Evolutionary conservation across 2,329 filamentous ascomycete genomes (phyloP), one percentile per base, ranked within the genome.

Genomic region (Hypoxylon sp.): DNA sequence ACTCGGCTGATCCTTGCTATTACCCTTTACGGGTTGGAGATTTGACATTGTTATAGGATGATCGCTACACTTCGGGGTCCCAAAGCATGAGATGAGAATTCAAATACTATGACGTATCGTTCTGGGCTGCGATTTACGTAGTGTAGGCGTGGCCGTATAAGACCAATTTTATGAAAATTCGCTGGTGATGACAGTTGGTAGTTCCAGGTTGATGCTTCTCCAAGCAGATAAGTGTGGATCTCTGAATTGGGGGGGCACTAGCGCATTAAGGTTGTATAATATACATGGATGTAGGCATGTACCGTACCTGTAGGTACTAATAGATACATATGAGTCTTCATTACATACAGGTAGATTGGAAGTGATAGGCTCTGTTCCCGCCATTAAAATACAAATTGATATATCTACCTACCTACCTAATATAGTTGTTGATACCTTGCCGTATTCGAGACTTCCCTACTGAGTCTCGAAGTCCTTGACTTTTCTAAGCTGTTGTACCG

Each of bases 1-100:
- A 26, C 92, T 91, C 10, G 86, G 79, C 72, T 86, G 81, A 61
- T 83, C 85, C 78, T 85, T 84, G 73, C 81, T 80, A 65, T 82
- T 75, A 68, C 79, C 79, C 70, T 85, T 81, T 70, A 81, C 77
- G 63, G 84, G 79, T 73, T 85, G 85, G 46, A 85, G 78, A 77
- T 85, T 87, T 65, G 85, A 81, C 85, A 88, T 88, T 70, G 48
- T 35, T 67, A 42, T 26, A 10, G 33, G 19, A 19, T 9, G 48
- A 53, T 61, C 52, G 46, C 29, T 2, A 9, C 14, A 13, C 52
- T 46, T 17, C 19, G 47, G 26, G 55, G 29, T 44, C 2, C 35
- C 17, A 42, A 26, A 26, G 26, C 19, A 57, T 63, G 48, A 6
- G 53, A 52, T 33, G 17, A 35, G 24, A 8, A 37, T 46, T 35